Conservation (phyloP, 2,329 filamentous ascomycete species). For the Pseudogymnoascus sp. region DNA sequence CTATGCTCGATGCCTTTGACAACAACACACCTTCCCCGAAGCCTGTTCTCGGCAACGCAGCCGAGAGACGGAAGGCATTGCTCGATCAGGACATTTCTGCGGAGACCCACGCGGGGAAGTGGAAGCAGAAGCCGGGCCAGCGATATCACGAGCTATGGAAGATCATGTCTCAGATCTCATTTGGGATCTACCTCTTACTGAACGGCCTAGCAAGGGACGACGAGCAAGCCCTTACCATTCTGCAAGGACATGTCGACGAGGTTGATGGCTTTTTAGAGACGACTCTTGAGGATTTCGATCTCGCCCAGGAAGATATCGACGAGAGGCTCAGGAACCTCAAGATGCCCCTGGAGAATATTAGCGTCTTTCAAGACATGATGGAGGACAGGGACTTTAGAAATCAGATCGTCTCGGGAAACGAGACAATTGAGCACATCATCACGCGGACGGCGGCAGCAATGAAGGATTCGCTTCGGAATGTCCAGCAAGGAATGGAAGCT, state of each 20-base stretch:
- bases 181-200: conserved; percentile 82
- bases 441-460: conserved; percentile 68
- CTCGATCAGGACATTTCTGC: conserved; percentile 61
- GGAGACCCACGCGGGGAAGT: conserved; percentile 62
- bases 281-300: conserved; percentile 73
- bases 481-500: conserved; percentile 67
- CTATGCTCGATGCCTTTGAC: conserved; percentile 62
- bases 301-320: conserved; percentile 69
- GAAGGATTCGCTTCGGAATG: conserved; percentile 69
- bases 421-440: conserved; percentile 83
- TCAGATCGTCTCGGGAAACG: conserved; percentile 78
- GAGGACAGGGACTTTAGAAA: conserved; percentile 74
- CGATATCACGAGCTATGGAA: conserved; percentile 83
- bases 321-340: conserved; percentile 73
- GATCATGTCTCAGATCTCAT: conserved; percentile 83
- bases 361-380: conserved; percentile 79
- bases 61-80: conserved; percentile 54
- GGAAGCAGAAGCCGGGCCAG: conserved; percentile 68
- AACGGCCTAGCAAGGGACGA: conserved; percentile 83
- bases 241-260: conserved; percentile 89
- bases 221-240: conserved; percentile 75
- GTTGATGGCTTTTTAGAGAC: conserved; percentile 85
- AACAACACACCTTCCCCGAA: conserved; percentile 42
- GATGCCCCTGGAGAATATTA: conserved; percentile 73
- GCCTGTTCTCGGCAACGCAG: conserved; percentile 46